Percentiles rank a stretch among this genome's conserved stretches.
Conservation (phyloP, 768 basidiomycete species). For the Hericium rajendrae region DNA sequence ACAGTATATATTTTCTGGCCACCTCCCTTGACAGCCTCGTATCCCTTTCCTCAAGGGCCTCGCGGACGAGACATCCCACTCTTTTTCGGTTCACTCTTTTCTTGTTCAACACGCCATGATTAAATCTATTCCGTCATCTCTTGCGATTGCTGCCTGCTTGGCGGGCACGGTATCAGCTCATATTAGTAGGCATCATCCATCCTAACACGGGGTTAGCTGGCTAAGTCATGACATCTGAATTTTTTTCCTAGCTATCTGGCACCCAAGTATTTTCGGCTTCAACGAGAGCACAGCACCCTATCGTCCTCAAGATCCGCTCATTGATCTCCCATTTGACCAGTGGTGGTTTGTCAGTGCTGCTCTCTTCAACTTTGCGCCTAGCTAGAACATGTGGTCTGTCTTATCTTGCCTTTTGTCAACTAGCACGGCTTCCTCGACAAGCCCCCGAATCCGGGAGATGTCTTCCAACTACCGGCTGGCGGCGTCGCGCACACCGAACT, state of each 20-base stretch:
- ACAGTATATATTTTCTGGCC: no score
- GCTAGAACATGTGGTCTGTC: no score
- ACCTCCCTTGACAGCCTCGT: no score
- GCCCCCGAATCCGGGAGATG: conserved; percentile 23
- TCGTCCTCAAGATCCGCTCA: conserved; percentile 28
- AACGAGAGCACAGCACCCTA: conserved; percentile 27
- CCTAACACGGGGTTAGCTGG: not conserved
- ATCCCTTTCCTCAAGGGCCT: no score
- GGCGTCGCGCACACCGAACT: conserved; percentile 14
- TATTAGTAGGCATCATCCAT: not conserved
- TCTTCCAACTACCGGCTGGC: conserved; percentile 26
- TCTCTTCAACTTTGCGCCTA: not conserved
- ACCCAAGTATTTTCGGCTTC: conserved; percentile 30
- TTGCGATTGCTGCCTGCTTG: not conserved
- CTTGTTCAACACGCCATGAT: not conserved
- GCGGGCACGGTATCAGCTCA: conserved; percentile 1
- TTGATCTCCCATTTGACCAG: conserved; percentile 16
- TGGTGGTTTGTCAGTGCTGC: conserved; percentile 29
- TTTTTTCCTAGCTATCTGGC: conserved; percentile 18
- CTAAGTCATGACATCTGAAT: no score
- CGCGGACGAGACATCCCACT: no score
- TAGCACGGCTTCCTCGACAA: conserved; percentile 22
- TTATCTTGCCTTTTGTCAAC: not conserved
- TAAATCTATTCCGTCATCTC: not conserved
- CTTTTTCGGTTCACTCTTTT: no score